Percentiles rank a stretch among this genome's conserved stretches.
phyloP scores from a whole-genome alignment of 2,329 filamentous ascomycete genomes.

The Aureobasidium mangrovei region DNA sequence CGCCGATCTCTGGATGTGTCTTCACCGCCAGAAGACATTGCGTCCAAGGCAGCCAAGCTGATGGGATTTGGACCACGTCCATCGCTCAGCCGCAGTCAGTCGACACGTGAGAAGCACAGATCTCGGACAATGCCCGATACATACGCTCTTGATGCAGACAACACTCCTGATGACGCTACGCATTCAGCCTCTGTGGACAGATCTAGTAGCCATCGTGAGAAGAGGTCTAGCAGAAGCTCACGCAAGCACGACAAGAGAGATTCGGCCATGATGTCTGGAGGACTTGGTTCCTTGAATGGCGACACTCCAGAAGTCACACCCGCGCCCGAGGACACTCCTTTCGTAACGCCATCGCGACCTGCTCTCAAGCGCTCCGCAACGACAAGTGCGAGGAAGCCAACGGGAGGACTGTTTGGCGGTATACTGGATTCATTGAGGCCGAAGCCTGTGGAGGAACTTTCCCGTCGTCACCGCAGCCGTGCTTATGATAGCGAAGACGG shows the following conservation, averaged over 20 bases:
- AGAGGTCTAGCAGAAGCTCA: slow-evolving; percentile 21
- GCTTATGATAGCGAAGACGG: slow-evolving; percentile 28
- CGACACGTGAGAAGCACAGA: slow-evolving; percentile 43
- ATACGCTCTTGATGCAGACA: slow-evolving; percentile 55
- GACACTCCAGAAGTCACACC: slow-evolving; percentile 32
- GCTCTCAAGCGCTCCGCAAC: slow-evolving; percentile 54
- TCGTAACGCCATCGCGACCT: slow-evolving; percentile 41
- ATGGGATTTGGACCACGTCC: slow-evolving; percentile 47
- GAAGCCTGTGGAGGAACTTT: background rate
- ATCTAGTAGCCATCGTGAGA: slow-evolving; percentile 20
- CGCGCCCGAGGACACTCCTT: slow-evolving; percentile 43
- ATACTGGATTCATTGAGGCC: slow-evolving; percentile 35
- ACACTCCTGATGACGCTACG: slow-evolving; percentile 35
- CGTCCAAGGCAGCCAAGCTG: slow-evolving; percentile 7
- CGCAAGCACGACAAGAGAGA: slow-evolving; percentile 33
- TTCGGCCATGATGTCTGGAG: slow-evolving; percentile 31
- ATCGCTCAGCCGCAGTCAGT: slow-evolving; percentile 35
- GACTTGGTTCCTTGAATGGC: slow-evolving; percentile 30
- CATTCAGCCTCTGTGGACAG: slow-evolving; percentile 27
- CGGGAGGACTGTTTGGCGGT: slow-evolving; percentile 48
- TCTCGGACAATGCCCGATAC: slow-evolving; percentile 47
- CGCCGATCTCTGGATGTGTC: background rate
- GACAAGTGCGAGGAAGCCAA: slow-evolving; percentile 49
- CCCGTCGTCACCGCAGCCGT: background rate
- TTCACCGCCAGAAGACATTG: slow-evolving; percentile 2